Base-by-base conservation (phyloP, 257 asterid species). In the Gentiana macrophylla region DNA sequence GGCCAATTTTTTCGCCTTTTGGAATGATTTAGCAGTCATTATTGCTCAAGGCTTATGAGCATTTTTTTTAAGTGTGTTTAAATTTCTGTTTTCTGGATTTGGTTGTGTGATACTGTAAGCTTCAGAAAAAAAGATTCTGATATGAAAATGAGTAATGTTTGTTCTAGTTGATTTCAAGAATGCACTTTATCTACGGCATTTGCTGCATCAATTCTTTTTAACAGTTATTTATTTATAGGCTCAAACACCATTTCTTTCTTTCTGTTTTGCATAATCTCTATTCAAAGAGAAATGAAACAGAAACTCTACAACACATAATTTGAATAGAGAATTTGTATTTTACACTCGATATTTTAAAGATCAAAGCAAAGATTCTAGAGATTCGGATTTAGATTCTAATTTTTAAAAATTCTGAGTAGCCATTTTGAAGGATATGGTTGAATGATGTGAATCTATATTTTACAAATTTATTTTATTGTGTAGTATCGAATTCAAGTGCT, bases 81-180 rank as follows among this genome's bases (percentile, higher is more conserved):
- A 61, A 24, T 35, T 46, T 56, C 37, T 60, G 15, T 62, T 60
- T 56, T 41, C 35, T 2, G 10, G 46, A 6, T 51, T 62, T 56
- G 55, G 76, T 74, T 77, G 53, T 71, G 67, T 79, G 77, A 77
- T 81, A 75, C 74, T 80, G 93, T 80, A 77, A 73, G 54, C 75
- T 77, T 66, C 64, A 70, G 92, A 15, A 15, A 15, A 15, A 78
- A 64, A 83, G 67, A 70, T 67, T 70, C 59, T 62, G 53, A 24
- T 71, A 60, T 72, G 61, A 34, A 62, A 58, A 72, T 75, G 73
- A 70, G 67, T 57, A 61, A 53, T 74, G 57, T 61, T 73, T 75
- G 79, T 67, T 56, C 73, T 56, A 64, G 62, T 34, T 52, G 51
- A 50, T 52, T 56, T 38, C 55, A 49, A 35, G 1, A 36, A 12